Base-by-base conservation (phyloP, 495 filamentous ascomycete genomes). In the Trichoderma parareesei region DNA sequence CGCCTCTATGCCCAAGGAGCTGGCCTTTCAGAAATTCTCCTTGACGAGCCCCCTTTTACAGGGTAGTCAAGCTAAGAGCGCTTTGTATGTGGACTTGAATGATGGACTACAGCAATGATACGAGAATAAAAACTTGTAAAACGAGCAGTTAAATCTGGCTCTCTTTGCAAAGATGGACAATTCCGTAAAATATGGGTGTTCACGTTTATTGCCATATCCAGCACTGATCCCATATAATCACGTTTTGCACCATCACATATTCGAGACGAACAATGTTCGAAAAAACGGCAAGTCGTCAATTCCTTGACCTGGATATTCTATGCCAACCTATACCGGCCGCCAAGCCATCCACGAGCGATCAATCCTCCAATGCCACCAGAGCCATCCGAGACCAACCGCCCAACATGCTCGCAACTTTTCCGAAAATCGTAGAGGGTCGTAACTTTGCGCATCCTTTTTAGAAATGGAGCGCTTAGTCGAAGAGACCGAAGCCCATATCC, bases 401-500 rank as follows among this genome's bases (percentile, higher is more conserved):
- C 60, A 43, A 41, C 60, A 18, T 41, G 60, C 38, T 67, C 61
- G 62, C 64, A 35, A 41, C 42, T 69, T 65, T 64, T 69, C 69
- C 70, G 67, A 71, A 67, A 67, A 48, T 64, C 64, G 72, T 69
- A 68, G 46, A 46, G 57, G 60, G 63, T 42, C 42, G 62, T 55
- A 38, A 48, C 13, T 42, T 66, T 61, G 64, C 7, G 60, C 27
- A 33, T 60, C 59, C 61, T 38, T 13, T 49, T 49, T 38, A 44
- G 41, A 64, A 60, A 41, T 64, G n/a, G 43, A 37, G 2, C 20
- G 74, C 69, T 86, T 91, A 97, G 84, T 97, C 93, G 89, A 98
- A 98, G 66, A 99, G 92, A 89, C 94, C 94, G 85, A 99, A 97
- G 75, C 94, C 94, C 94, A 99, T 99, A 77, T 99, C 94, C 77